Evolutionary conservation across 192 early-diverging fungal species (phyloP).

Genomic region (Anaeromyces robustus): DNA sequence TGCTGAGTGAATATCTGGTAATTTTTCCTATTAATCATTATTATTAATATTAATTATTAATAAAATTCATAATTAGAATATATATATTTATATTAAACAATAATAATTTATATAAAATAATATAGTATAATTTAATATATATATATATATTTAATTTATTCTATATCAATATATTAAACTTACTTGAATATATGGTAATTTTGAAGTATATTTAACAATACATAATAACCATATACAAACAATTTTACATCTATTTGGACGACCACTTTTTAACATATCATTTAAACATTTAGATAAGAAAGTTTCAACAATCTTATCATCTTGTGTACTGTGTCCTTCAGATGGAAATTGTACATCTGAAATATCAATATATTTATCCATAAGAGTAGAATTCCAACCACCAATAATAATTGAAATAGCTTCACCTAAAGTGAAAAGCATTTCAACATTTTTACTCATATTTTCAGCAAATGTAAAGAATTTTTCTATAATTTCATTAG

Average conservation of each 20-base stretch:
- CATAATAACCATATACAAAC: conserved; percentile 66
- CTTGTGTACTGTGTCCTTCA: neutral
- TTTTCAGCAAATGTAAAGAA: conserved; percentile 36
- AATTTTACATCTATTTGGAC: conserved; percentile 42
- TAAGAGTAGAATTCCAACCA: conserved; percentile 49
- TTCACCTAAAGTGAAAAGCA: conserved; percentile 75
- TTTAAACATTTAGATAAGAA: conserved; percentile 35
- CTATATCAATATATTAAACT: neutral
- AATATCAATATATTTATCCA: conserved; percentile 58
- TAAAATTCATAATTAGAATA: conserved; percentile 1
- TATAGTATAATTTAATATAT: neutral
- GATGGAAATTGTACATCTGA: conserved; percentile 24
- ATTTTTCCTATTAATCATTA: conserved; percentile 18
- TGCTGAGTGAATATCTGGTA: conserved; percentile 52
- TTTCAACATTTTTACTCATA: conserved; percentile 61
- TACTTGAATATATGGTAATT: conserved; percentile 10
- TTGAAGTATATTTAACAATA: conserved; percentile 54
- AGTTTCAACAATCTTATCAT: conserved; percentile 14
- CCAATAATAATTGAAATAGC: conserved; percentile 42
- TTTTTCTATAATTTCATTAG: conserved; percentile 17
- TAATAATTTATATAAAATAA: neutral
- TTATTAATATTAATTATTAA: too few species aligned
- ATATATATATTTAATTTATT: conserved; percentile 24
- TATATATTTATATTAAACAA: neutral
- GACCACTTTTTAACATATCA: conserved; percentile 28